Evolutionary conservation across 495 filamentous ascomycete species (phyloP), one percentile per base, ranked within the genome.

Genomic region (Lasiosphaeria miniovina): DNA sequence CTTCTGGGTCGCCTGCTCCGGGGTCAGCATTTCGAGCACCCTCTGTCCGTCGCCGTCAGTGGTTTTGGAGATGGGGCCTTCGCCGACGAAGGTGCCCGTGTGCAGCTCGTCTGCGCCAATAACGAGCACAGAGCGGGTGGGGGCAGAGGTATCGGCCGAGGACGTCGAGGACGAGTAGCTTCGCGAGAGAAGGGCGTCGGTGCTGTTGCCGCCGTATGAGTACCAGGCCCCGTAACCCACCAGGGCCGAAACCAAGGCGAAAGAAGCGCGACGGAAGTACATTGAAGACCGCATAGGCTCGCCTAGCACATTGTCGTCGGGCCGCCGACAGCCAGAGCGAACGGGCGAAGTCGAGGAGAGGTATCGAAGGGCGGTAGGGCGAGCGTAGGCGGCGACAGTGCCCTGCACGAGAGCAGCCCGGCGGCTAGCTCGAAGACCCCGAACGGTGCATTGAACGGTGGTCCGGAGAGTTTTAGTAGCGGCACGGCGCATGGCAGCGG

Each of bases 21-120:
- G 93, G 1, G 91, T 95, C 73, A 99, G 76, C 93, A 97, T 98
- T 75, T 94, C 91, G 36, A 97, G 75, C 24, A 96, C 86, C 66
- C 88, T 88, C 61, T 87, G 83, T 43, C 93, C 93, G 67, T 89
- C 86, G 51, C 79, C 77, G 74, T 93, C 90, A 2, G 88, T 89
- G 62, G 89, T 84, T 74, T 98, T 98, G 48, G 86, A 86, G 61
- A 98, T 82, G 15, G 93, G 93, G 33, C 84, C 87, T 65, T 91
- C 88, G 59, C 87, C 88, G n/a, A 86, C 82, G 32, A 93, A 82
- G 0, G 89, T 87, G 15, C 88, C 87, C 12, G 90, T 91, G 64
- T 91, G 95, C 41, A 96, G 82, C 70, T 90, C 83, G 66, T 93
- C 90, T 67, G 90, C 84, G 55, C 90, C 89, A 48, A 98, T 88